Conservation (phyloP, 225 moss, liverwort and hornwort genomes). For the Bryum argenteum region DNA sequence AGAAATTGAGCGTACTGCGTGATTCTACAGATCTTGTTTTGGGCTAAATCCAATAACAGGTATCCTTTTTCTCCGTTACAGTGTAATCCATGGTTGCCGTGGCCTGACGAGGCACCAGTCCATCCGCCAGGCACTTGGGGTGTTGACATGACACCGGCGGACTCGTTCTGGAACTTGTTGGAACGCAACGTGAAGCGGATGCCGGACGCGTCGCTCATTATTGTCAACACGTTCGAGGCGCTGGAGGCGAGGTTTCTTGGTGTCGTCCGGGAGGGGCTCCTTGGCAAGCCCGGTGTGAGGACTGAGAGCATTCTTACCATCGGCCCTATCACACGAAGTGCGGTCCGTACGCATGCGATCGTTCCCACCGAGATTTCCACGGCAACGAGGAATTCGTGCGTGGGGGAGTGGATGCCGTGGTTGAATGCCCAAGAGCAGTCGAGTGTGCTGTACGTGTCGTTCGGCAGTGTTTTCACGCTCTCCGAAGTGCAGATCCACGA, state of each 20-base stretch:
- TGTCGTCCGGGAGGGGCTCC: constrained; percentile 26
- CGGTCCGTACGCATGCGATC: background rate
- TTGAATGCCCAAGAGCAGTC: constrained; percentile 33
- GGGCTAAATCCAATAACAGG: too few relatives aligned
- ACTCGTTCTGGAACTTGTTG: constrained; percentile 34
- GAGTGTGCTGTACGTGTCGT: constrained; percentile 51
- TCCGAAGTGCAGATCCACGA: constrained; percentile 39
- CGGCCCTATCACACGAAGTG: constrained; percentile 41
- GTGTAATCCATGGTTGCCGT: constrained; percentile 30
- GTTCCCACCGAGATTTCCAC: background rate
- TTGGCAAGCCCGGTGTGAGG: constrained; percentile 31
- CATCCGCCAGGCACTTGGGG: constrained; percentile 40
- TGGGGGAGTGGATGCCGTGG: constrained; percentile 38
- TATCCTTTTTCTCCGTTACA: background rate
- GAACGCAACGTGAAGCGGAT: constrained; percentile 37
- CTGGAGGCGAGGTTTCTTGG: constrained; percentile 33
- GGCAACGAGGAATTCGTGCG: background rate
- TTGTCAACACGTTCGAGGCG: constrained; percentile 50
- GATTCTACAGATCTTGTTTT: too few relatives aligned
- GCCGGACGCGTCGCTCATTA: constrained; percentile 36
- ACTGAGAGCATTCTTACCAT: constrained; percentile 30
- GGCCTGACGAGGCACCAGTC: constrained; percentile 25
- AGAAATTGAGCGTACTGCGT: too few relatives aligned
- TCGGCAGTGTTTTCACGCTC: constrained; percentile 40
- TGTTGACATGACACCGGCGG: constrained; percentile 25